These are phyloP conservation scores for Globisporangium carolinianum DNA, from an alignment of 352 stramenopile species.

Conservation along the genomic window DNA sequence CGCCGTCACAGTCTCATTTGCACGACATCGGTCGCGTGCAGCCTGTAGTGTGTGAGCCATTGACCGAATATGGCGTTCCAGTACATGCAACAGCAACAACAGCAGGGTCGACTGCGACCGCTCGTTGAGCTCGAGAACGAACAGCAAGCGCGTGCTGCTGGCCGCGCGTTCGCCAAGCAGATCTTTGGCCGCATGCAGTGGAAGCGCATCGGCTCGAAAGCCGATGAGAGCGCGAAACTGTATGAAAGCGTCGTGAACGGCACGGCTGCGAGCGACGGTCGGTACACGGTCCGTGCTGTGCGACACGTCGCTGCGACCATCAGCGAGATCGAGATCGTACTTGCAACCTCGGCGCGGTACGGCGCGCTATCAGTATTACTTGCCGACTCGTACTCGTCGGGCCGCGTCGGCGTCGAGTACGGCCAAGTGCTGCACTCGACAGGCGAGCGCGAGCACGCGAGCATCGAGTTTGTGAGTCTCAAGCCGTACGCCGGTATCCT, in stretches of 20 bases:
- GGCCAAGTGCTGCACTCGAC: slow-evolving; percentile 43
- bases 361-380: slow-evolving; percentile 37
- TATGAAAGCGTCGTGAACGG: slow-evolving; percentile 33
- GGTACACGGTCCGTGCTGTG: slow-evolving; percentile 47
- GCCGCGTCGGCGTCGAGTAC: slow-evolving; percentile 36
- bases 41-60: neutral
- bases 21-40: neutral
- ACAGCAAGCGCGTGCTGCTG: slow-evolving; percentile 39
- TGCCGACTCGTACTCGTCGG: slow-evolving; percentile 33
- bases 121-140: slow-evolving; percentile 38
- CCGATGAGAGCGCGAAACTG: slow-evolving; percentile 49
- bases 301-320: slow-evolving; percentile 42
- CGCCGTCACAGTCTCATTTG: neutral
- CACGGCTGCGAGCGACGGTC: neutral
- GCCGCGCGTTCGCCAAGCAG: slow-evolving; percentile 54
- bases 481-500: slow-evolving; percentile 22
- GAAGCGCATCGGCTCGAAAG: slow-evolving; percentile 49
- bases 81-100: neutral
- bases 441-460: slow-evolving; percentile 56
- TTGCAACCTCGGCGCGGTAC: slow-evolving; percentile 27
- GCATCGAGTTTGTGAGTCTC: slow-evolving; percentile 42
- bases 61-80: neutral
- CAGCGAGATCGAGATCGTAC: slow-evolving; percentile 43
- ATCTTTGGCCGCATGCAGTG: slow-evolving; percentile 64
- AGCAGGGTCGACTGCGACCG: neutral